A percentile compares a stretch with the other conserved stretches of the same genome.
These are phyloP conservation scores for Sporothrix globosa DNA, from an alignment of 2,329 filamentous ascomycete genomes.

Conservation along the genomic window DNA sequence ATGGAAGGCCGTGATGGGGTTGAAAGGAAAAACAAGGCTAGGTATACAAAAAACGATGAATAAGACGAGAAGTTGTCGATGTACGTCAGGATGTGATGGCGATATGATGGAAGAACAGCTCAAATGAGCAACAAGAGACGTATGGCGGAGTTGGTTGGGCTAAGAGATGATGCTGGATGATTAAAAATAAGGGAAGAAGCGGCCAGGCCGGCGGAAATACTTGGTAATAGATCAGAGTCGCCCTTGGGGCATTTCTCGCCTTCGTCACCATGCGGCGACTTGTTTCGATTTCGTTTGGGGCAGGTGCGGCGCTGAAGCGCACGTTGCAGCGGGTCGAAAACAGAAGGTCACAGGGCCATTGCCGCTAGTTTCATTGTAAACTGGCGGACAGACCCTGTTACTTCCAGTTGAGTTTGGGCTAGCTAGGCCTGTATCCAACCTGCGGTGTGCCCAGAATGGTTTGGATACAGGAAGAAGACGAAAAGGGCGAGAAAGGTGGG, in stretches of 20 bases:
- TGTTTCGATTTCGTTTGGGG: constrained; percentile 29
- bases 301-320: constrained; percentile 5
- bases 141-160: constrained; percentile 19
- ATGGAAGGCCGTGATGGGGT: neutral
- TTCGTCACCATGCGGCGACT: constrained; percentile 25
- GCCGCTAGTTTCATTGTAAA: too few species aligned
- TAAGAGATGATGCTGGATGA: constrained; percentile 23
- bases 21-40: neutral
- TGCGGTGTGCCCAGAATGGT: neutral
- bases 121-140: neutral
- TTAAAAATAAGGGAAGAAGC: constrained; percentile 27
- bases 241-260: constrained; percentile 18
- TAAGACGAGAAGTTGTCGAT: neutral
- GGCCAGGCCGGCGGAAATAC: neutral
- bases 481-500: constrained; percentile 21
- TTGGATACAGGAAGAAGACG: neutral
- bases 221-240: neutral
- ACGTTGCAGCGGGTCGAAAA: neutral
- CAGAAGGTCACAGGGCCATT: neutral
- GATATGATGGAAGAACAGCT: constrained; percentile 3
- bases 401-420: neutral
- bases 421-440: neutral
- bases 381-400: neutral
- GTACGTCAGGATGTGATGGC: neutral
- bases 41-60: neutral